Evolutionary conservation across 2,329 filamentous ascomycete genomes (phyloP).

Genomic region (Celoporthe dispersa): DNA sequence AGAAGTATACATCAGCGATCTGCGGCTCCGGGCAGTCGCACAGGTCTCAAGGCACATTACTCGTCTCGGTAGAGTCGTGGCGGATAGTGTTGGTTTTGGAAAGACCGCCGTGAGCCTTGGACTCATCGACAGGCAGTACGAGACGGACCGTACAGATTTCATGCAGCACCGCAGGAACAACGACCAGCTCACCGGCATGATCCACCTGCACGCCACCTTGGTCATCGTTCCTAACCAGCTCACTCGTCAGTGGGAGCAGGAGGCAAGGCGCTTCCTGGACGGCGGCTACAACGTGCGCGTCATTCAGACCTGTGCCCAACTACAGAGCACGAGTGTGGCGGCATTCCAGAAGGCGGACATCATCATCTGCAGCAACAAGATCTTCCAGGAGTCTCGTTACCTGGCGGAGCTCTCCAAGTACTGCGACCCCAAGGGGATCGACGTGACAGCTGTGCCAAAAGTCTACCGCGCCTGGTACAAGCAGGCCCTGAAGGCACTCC

Average conservation of each 20-base stretch:
- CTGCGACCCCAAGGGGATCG: slow-evolving; percentile 13
- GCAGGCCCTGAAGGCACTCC: not conserved
- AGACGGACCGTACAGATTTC: slow-evolving; percentile 33
- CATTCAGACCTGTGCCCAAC: slow-evolving; percentile 32
- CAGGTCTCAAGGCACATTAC: slow-evolving; percentile 18
- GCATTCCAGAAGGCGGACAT: slow-evolving; percentile 41
- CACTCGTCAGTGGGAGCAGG: slow-evolving; percentile 44
- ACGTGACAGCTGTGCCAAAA: slow-evolving; percentile 8
- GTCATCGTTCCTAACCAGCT: slow-evolving; percentile 47
- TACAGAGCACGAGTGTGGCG: slow-evolving; percentile 22
- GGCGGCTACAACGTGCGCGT: slow-evolving; percentile 33
- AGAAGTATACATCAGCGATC: slow-evolving; percentile 36
- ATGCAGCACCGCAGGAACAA: slow-evolving; percentile 29
- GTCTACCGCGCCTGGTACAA: slow-evolving; percentile 29
- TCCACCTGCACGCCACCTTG: slow-evolving; percentile 43
- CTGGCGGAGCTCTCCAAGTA: slow-evolving; percentile 21
- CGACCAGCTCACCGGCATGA: slow-evolving; percentile 25
- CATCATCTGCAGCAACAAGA: slow-evolving; percentile 42
- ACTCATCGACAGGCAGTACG: slow-evolving; percentile 39
- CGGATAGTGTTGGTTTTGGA: slow-evolving; percentile 50
- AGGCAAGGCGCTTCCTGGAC: slow-evolving; percentile 42
- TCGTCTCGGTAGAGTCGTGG: slow-evolving; percentile 45
- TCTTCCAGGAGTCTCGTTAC: slow-evolving; percentile 33
- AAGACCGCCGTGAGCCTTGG: slow-evolving; percentile 49
- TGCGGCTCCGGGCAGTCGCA: slow-evolving; percentile 13